Evolutionary conservation across 2,329 filamentous ascomycete species (phyloP), one percentile per base, ranked within the genome.

Genomic region (Trichoderma brevicompactum): DNA sequence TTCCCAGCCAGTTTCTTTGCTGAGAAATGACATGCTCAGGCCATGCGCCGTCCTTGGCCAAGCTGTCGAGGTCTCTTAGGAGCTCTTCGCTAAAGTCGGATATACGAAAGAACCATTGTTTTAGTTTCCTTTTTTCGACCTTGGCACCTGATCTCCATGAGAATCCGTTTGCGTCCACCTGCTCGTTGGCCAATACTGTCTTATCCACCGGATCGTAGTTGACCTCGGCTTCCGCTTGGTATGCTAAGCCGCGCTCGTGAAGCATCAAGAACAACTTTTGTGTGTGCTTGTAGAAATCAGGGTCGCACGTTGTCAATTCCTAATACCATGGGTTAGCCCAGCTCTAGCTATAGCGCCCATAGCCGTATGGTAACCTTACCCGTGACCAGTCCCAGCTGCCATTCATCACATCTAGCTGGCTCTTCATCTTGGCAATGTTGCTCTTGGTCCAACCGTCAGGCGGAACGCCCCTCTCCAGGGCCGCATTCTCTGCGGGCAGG

Each of bases 161-260:
- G 71, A 82, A 87, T 38, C 93, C 93, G 73, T 92, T 89, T 56
- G 90, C 84, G 74, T 96, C 92, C n/a, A 96, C 92, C 78, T 97
- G 93, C 77, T 97, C 93, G 74, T 97, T 97, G 10, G 93, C 93
- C 66, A 97, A 81, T 15, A 97, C 93, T 0, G 93, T 97, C 74
- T 91, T 89, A 74, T 97, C 93, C 34, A 96, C 85, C 1, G 93
- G 93, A 70, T 96, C 93, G 79, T 92, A 97, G 77, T 97, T 97
- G 71, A 96, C 93, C 68, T 93, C 79, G 19, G 92, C 91, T 71
- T 95, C 89, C 40, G 87, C 88, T 74, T 93, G 92, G 76, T 95
- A 95, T 60, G 92, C 93, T 17, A 96, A 82, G 1, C 90, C 91
- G 66, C 86, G 85, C 69, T 90, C 81, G 74, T 90, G 84, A 5